These are phyloP conservation scores for Fusarium anthophilum DNA, from an alignment of 2,329 filamentous ascomycete species.

Conservation along the genomic window DNA sequence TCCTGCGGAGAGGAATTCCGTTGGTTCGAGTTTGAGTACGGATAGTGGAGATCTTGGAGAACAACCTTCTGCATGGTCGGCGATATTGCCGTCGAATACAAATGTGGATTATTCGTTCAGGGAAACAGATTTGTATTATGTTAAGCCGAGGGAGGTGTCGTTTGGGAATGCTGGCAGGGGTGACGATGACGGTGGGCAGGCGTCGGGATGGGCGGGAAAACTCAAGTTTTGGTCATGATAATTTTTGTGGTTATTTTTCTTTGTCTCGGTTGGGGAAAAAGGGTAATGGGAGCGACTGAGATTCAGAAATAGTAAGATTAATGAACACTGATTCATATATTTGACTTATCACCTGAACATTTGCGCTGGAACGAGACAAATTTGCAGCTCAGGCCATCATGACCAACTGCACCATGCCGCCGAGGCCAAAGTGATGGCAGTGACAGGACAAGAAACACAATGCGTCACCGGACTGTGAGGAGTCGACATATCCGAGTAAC, in stretches of 20 bases:
- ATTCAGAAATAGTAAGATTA: not conserved
- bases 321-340: not conserved
- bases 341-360: accelerated
- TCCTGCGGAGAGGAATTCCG: not conserved
- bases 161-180: constrained; percentile 14
- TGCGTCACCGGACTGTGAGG: accelerated
- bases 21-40: not conserved
- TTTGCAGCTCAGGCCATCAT: accelerated
- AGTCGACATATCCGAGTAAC: not conserved
- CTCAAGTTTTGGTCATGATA: constrained; percentile 23
- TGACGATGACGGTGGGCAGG: not conserved
- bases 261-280: not conserved
- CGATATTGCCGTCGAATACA: constrained; percentile 21
- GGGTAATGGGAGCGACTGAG: not conserved
- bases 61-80: constrained; percentile 4
- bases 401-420: too few species aligned
- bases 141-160: constrained; percentile 26
- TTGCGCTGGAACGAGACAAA: accelerated
- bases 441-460: accelerated
- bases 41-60: not conserved
- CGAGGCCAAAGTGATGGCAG: accelerated
- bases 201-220: not conserved
- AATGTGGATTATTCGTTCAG: constrained; percentile 50
- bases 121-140: constrained; percentile 49
- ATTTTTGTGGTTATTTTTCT: not conserved